Conservation (phyloP, 148 eudicot species). For the Camellia japonica region DNA sequence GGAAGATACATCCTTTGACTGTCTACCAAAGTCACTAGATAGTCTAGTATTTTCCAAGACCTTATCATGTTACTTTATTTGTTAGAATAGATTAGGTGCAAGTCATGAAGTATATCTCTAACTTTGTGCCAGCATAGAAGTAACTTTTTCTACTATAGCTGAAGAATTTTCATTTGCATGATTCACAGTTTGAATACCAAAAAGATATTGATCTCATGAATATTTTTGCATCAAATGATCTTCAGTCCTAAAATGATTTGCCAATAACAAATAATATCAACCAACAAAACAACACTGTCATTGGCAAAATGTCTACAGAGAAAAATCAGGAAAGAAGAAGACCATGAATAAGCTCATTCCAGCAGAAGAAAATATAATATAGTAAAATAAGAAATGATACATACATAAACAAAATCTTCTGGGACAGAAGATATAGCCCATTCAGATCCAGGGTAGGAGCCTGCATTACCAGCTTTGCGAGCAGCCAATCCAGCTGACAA, state of each 20-base stretch:
- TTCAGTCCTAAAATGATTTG: neutral
- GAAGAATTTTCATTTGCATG: neutral
- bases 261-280: neutral
- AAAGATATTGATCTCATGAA: neutral
- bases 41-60: neutral
- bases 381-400: conserved; percentile 16
- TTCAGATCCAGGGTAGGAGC: conserved; percentile 56
- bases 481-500: conserved; percentile 78
- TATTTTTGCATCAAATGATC: neutral
- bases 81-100: neutral
- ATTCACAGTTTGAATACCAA: neutral
- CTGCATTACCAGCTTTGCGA: conserved; percentile 53
- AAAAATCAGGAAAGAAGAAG: neutral
- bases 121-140: neutral
- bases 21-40: neutral
- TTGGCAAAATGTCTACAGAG: too few species aligned
- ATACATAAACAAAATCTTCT: conserved; percentile 79
- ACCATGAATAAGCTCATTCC: neutral
- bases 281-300: neutral
- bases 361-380: neutral
- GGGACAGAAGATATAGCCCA: conserved; percentile 86
- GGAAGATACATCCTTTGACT: neutral
- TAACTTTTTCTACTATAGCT: neutral
- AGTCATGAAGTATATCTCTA: neutral
- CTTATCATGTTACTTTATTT: neutral